Conservation (phyloP, 23 red algal genomes). For the Agarophyton chilense region DNA sequence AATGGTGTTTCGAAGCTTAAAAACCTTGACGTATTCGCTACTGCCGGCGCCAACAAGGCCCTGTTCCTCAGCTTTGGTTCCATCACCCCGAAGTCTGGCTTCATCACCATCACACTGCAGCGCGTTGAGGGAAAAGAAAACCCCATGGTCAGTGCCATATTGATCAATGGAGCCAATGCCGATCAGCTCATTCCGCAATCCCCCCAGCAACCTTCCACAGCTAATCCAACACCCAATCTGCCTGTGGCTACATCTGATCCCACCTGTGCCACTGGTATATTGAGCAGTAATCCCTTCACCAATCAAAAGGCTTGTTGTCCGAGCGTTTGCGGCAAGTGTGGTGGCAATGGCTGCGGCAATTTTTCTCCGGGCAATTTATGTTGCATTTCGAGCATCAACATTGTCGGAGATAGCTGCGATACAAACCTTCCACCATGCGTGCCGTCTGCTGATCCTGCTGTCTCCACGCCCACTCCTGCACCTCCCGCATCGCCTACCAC, state of each 20-base stretch:
- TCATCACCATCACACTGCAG: conserved; percentile 46
- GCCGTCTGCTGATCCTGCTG: background rate
- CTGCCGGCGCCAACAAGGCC: conserved; percentile 35
- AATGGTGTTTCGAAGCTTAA: conserved; percentile 22
- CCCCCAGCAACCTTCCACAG: background rate
- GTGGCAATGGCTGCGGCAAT: conserved; percentile 34
- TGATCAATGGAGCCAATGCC: conserved; percentile 23
- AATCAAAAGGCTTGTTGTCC: conserved; percentile 59
- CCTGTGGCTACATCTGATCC: conserved; percentile 22
- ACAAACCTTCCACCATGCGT: conserved; percentile 41
- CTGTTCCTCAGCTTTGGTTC: conserved; percentile 36
- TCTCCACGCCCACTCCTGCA: background rate
- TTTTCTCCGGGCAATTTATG: conserved; percentile 32
- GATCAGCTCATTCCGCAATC: conserved; percentile 5
- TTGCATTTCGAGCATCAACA: conserved; percentile 52
- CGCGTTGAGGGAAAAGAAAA: conserved; percentile 46
- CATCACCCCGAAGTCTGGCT: conserved; percentile 12
- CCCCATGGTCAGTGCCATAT: conserved; percentile 51
- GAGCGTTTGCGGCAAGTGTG: conserved; percentile 44
- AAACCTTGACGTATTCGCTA: conserved; percentile 46
- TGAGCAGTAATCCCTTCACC: conserved; percentile 27
- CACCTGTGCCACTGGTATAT: conserved; percentile 36
- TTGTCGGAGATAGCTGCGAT: conserved; percentile 17
- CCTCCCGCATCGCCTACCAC: background rate
- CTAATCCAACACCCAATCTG: background rate